Evolutionary conservation across 495 filamentous ascomycete species (phyloP).

Genomic region (Talaromyces nanjingensis): DNA sequence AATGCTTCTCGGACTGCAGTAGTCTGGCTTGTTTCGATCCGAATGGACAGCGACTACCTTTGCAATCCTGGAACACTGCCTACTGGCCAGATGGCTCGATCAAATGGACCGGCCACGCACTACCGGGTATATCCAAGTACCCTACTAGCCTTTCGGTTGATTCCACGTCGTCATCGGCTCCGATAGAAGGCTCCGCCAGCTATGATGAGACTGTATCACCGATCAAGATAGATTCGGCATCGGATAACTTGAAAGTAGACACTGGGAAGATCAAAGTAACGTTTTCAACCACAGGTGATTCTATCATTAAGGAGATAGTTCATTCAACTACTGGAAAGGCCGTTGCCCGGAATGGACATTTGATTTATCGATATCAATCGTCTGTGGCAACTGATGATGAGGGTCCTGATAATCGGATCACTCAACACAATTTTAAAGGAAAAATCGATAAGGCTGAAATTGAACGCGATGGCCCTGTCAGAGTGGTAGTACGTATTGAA

Average conservation of each 20-base stretch:
- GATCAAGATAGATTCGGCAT: neutral
- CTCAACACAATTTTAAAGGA: neutral
- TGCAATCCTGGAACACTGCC: constrained; percentile 36
- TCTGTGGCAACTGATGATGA: constrained; percentile 22
- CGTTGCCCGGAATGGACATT: constrained; percentile 32
- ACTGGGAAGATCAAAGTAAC: constrained; percentile 31
- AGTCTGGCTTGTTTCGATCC: constrained; percentile 21
- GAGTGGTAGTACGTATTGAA: constrained; percentile 30
- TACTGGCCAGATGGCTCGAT: constrained; percentile 40
- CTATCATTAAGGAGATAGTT: constrained; percentile 25
- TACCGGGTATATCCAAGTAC: constrained; percentile 14
- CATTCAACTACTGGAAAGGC: constrained; percentile 24
- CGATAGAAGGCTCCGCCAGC: neutral
- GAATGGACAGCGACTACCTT: constrained; percentile 15
- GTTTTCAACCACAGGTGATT: constrained; percentile 28
- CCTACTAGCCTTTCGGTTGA: constrained; percentile 6
- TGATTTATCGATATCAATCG: constrained; percentile 31
- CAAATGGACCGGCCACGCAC: constrained; percentile 41
- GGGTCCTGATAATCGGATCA: neutral
- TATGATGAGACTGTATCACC: neutral
- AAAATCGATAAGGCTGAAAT: neutral
- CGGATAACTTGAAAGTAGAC: constrained; percentile 12
- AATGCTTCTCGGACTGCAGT: constrained; percentile 23
- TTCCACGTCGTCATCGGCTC: neutral
- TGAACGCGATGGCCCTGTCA: constrained; percentile 14